Evolutionary conservation across 2,329 filamentous ascomycete species (phyloP), one percentile per base, ranked within the genome.

Genomic region (Talaromyces sp.): DNA sequence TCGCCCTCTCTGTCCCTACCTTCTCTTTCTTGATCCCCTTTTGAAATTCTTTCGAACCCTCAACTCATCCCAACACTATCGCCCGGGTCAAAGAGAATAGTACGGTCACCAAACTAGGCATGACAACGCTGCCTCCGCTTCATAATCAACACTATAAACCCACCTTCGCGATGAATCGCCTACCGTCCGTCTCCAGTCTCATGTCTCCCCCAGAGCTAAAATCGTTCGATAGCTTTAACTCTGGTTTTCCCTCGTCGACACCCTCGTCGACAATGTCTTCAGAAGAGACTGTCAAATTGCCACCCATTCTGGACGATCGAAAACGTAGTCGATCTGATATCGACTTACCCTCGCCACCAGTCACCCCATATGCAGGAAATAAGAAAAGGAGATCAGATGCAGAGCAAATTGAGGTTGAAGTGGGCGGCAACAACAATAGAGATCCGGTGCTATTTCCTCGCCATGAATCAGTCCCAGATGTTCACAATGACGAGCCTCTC

Each of bases 201-300:
- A 79, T 80, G 76, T 80, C 78, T 66, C 77, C 78, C 44, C 78
- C 78, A 63, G 77, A 79, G 69, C 65, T 72, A n/a, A 85, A 79
- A 55, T 81, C 82, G 21, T 76, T 83, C 2, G 83, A 83, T 61
- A 83, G 72, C 56, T 80, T 79, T 68, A 69, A 73, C 62, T 67
- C 70, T 48, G 61, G 69, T 18, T 68, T 69, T 55, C 70, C 71
- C 37, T 69, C 72, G 25, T 71, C 69, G 63, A 65, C 66, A 61
- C 70, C 71, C 37, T 69, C 72, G 25, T 71, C 69, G 63, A 65
- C 66, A 61, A 70, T 70, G 64, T 69, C 70, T 40, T 69, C 70
- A 42, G 68, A 70, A 62, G 69, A 74, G 61, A 64, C 64, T 42
- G 70, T 76, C 65, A 77, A 71, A 61, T 69, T 79, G 12, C 73